Evolutionary conservation across 768 basidiomycete species (phyloP).

Genomic region (Mycena latifolia): DNA sequence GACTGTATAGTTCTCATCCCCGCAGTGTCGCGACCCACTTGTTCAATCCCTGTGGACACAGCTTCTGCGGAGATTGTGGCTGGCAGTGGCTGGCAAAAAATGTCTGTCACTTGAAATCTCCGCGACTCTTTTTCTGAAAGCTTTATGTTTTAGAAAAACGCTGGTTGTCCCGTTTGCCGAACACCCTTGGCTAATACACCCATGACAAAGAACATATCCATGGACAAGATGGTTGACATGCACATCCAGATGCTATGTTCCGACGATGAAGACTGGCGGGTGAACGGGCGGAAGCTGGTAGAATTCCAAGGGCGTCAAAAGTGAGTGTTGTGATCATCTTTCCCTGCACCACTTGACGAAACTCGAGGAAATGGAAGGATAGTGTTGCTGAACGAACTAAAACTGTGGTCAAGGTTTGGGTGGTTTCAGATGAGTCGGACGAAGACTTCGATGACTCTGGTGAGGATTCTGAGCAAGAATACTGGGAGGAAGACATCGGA

Average conservation of each 20-base stretch:
- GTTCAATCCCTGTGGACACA: conserved; percentile 81
- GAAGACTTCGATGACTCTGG: conserved; percentile 33
- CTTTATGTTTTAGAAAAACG: conserved; percentile 50
- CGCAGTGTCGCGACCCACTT: conserved; percentile 71
- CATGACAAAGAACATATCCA: conserved; percentile 73
- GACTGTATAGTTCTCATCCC: neutral
- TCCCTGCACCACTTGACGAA: conserved; percentile 21
- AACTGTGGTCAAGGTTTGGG: neutral
- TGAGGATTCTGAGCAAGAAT: conserved; percentile 20
- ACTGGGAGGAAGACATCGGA: neutral
- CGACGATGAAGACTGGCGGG: conserved; percentile 55
- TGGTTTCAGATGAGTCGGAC: conserved; percentile 13
- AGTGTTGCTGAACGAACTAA: conserved; percentile 43
- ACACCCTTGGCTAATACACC: conserved; percentile 56
- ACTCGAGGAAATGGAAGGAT: conserved; percentile 52
- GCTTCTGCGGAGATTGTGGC: conserved; percentile 76
- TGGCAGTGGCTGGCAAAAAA: conserved; percentile 69
- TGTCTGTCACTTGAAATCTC: conserved; percentile 49
- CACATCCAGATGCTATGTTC: conserved; percentile 64
- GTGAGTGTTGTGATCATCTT: conserved; percentile 52
- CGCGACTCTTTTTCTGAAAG: conserved; percentile 7
- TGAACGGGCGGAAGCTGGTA: conserved; percentile 51
- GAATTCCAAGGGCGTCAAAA: conserved; percentile 69
- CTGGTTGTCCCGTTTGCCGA: conserved; percentile 73
- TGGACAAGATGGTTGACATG: conserved; percentile 72